Conservation (phyloP, 331 rosid species). For the Erythrophleum ivorense region DNA sequence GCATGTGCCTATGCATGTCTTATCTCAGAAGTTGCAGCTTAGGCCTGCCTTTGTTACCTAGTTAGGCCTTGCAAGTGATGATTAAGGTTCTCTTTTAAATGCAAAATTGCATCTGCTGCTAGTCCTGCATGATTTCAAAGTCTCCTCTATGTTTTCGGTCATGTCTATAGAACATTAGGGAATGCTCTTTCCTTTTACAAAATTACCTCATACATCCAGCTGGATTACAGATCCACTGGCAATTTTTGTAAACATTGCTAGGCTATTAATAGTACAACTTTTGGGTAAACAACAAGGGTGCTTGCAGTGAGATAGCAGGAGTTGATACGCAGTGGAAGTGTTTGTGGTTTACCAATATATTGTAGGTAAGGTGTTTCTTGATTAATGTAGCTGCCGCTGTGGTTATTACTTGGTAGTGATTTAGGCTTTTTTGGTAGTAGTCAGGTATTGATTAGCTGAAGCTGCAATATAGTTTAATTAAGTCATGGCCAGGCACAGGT, state of each 20-base stretch:
- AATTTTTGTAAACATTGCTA: background rate
- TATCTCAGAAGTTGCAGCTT: background rate
- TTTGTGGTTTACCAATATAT: background rate
- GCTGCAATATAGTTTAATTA: background rate
- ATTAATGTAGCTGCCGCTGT: background rate
- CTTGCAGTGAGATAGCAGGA: background rate
- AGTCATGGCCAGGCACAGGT: slow-evolving; percentile 20
- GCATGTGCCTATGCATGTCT: slow-evolving; percentile 7
- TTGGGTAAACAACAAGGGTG: background rate
- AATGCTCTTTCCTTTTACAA: background rate
- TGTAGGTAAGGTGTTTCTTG: background rate
- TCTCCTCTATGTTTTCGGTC: background rate
- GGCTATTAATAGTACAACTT: background rate
- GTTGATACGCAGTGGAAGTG: background rate
- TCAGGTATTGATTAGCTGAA: background rate
- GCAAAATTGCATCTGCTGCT: slow-evolving; percentile 8
- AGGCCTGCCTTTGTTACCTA: background rate
- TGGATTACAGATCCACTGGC: background rate
- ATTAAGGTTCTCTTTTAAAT: background rate
- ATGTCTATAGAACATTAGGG: background rate
- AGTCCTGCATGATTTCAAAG: slow-evolving; percentile 3
- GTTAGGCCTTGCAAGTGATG: background rate
- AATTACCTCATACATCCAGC: background rate
- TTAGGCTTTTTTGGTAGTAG: background rate
- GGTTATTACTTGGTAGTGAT: background rate